Conservation (phyloP, 768 basidiomycete genomes). For the Asterophora lycoperdoides region DNA sequence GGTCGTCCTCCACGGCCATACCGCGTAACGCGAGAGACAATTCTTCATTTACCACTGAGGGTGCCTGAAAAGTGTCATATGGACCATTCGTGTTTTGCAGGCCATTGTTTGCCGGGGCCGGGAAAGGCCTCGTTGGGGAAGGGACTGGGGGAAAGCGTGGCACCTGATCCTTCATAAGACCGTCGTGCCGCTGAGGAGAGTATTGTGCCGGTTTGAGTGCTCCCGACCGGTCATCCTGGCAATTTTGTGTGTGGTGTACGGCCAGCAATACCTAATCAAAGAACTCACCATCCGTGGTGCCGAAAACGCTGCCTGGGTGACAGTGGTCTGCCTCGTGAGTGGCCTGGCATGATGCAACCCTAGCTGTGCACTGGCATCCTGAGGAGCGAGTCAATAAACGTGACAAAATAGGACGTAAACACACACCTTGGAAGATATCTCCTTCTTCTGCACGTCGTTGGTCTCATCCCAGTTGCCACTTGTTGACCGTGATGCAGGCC, state of each 20-base stretch:
- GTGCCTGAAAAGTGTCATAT: constrained; percentile 26
- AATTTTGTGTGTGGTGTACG: constrained; percentile 18
- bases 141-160: constrained; percentile 38
- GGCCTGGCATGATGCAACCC: constrained; percentile 43
- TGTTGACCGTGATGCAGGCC: constrained; percentile 38
- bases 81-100: constrained; percentile 7
- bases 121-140: constrained; percentile 43
- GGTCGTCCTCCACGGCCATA: constrained; percentile 26
- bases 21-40: constrained; percentile 56
- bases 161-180: constrained; percentile 36
- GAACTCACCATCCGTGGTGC: constrained; percentile 37
- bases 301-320: constrained; percentile 35
- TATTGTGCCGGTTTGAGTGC: constrained; percentile 44
- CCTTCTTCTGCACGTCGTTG: constrained; percentile 45
- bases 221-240: constrained; percentile 43
- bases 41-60: constrained; percentile 48
- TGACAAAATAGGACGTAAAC: constrained; percentile 14
- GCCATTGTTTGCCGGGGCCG: constrained; percentile 23
- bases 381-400: constrained; percentile 10
- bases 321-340: constrained; percentile 34
- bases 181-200: constrained; percentile 54
- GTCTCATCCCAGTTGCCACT: constrained; percentile 62
- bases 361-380: constrained; percentile 44
- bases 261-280: constrained; percentile 6
- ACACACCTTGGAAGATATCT: constrained; percentile 41